These are phyloP conservation scores for Hydnum rufescens DNA, from an alignment of 768 basidiomycete species.

Conservation along the genomic window DNA sequence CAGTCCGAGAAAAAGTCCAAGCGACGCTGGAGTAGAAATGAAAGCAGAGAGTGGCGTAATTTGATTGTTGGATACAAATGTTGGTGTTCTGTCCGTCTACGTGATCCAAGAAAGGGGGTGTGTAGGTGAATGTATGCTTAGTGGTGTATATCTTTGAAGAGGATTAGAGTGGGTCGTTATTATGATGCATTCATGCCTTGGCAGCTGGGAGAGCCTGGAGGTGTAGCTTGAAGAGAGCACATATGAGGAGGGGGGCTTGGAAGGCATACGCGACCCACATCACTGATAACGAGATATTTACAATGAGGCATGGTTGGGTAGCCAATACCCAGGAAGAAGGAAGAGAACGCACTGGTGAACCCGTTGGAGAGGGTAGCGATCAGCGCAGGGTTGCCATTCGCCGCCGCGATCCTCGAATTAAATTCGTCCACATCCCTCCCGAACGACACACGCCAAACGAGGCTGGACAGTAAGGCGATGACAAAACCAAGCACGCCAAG, in stretches of 20 bases:
- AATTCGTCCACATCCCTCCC: conserved; percentile 64
- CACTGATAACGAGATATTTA: conserved; percentile 26
- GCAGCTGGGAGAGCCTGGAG: not conserved
- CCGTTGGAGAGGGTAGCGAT: conserved; percentile 46
- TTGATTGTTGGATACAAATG: too few relatives aligned
- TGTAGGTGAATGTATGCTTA: too few relatives aligned
- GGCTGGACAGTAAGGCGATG: conserved; percentile 46
- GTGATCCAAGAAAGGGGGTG: too few relatives aligned
- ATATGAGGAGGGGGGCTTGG: conserved; percentile 18
- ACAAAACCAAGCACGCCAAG: conserved; percentile 60
- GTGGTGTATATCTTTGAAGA: too few relatives aligned
- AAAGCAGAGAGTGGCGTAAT: too few relatives aligned
- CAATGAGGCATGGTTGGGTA: not conserved
- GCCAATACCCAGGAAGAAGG: not conserved
- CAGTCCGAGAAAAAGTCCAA: too few relatives aligned
- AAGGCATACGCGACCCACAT: conserved; percentile 64
- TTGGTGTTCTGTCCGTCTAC: too few relatives aligned
- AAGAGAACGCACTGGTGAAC: conserved; percentile 41
- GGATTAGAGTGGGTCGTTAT: too few relatives aligned
- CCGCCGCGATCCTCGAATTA: conserved; percentile 36
- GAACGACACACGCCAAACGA: conserved; percentile 63
- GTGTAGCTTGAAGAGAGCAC: not conserved
- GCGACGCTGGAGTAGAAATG: too few relatives aligned
- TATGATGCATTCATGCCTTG: not conserved
- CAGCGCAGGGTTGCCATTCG: conserved; percentile 34